phyloP scores from a whole-genome alignment of 1,139 yeast species.

The Zygoascus sp. region DNA sequence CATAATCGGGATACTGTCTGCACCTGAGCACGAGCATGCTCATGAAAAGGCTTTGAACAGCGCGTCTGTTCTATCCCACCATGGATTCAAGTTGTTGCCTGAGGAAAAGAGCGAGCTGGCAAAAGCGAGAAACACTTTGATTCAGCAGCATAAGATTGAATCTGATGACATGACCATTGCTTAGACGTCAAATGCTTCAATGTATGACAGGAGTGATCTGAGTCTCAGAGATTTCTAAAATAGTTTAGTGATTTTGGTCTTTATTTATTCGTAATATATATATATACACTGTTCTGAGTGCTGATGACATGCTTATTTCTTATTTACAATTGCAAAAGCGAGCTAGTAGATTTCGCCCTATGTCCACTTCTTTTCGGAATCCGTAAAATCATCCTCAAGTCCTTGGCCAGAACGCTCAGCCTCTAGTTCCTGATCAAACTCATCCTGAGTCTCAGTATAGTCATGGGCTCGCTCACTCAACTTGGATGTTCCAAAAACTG shows the following conservation, averaged over 20 bases:
- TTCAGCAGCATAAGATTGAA: neutral
- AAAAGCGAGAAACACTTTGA: constrained; percentile 3
- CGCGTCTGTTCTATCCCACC: neutral
- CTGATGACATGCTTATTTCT: neutral
- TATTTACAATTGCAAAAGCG: no score
- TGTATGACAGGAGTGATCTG: no score
- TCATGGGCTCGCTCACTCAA: constrained; percentile 4
- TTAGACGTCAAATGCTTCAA: neutral
- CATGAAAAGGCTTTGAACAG: constrained; percentile 8
- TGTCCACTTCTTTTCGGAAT: constrained; percentile 33
- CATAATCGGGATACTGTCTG: constrained; percentile 39
- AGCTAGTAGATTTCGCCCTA: neutral
- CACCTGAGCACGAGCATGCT: constrained; percentile 36
- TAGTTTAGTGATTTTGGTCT: no score
- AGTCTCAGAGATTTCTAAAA: no score
- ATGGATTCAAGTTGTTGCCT: constrained; percentile 1
- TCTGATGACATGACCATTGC: neutral
- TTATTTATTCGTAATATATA: neutral
- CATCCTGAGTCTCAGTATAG: constrained; percentile 12
- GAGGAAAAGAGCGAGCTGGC: constrained; percentile 1
- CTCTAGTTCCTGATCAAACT: constrained; percentile 31
- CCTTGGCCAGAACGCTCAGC: constrained; percentile 29
- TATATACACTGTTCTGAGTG: neutral
- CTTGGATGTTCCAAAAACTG: neutral
- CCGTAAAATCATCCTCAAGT: constrained; percentile 30